Base-by-base conservation (phyloP, 1,284 basidiomycete genomes). In the Pseudozyma pruni region DNA sequence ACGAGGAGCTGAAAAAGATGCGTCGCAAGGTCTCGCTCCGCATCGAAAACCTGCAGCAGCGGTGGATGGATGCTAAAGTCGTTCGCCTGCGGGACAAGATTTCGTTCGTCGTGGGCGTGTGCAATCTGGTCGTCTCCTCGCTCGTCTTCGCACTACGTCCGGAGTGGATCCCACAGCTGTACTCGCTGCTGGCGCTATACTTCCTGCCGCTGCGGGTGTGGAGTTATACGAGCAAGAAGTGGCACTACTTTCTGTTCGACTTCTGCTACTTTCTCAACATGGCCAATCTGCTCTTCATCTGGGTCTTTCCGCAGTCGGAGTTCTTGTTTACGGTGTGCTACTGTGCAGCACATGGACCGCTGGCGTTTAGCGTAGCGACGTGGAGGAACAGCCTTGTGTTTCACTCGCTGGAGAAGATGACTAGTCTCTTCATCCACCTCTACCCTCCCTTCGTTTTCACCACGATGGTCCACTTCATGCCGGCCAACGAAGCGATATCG, bases 351-450 rank as follows among this genome's bases (percentile, higher is more conserved):
- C 66, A 69, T 22, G 86, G 94, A 0, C 89, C 91, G 0, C 87
- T 97, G 32, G 94, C 92, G 0, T 93, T 91, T 67, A 92, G 93
- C 0, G 92, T 97, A 41, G 92, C 95, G 72, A 96, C 94, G 3
- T 97, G 94, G 94, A 87, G 94, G 62, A 97, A 97, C 47, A 56
- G 49, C 25, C 49, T 67, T 20, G 94, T 96, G 7, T 96, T 96
- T 84, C 94, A 96, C 80, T 93, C 94, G 75, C 87, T 89, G 54
- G 94, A 97, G 82, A 77, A 94, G 83, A 88, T 95, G 64, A 87
- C 93, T 29, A 86, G 94, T 59, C 74, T 11, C 41, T 61, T 54
- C 39, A 34, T 52, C 43, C 38, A 76, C 17, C 31, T 53, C 53
- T 69, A 56, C 38, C 33, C 40, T 85, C 94, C 64, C 88, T 93